Evolutionary conservation across 768 basidiomycete species (phyloP).

Genomic region (Kwoniella botswanensis): DNA sequence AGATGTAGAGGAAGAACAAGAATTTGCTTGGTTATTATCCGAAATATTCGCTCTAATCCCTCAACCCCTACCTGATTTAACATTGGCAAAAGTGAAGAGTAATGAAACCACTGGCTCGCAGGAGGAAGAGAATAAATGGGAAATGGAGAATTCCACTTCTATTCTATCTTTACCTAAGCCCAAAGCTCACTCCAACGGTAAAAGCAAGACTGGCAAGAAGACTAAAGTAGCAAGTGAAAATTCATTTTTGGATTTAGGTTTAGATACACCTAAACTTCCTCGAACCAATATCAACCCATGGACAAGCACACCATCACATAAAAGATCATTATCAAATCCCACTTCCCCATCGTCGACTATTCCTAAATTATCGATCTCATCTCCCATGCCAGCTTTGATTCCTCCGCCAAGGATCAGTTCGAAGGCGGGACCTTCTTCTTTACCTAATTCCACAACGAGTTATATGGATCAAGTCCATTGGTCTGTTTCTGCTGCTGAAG

Average conservation of each 20-base stretch:
- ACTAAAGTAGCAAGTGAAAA: conserved; percentile 9
- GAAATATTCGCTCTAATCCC: conserved; percentile 24
- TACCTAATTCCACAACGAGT: not conserved
- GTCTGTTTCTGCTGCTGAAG: not conserved
- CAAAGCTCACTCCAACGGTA: conserved; percentile 4
- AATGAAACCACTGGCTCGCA: not conserved
- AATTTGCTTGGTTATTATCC: conserved; percentile 52
- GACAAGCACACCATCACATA: not conserved
- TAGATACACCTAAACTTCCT: conserved; percentile 5
- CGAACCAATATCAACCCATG: not conserved
- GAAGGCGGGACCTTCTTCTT: not conserved
- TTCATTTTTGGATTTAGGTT: conserved; percentile 20
- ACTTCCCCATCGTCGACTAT: conserved; percentile 7
- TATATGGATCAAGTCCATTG: too few relatives aligned
- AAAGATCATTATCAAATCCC: conserved; percentile 11
- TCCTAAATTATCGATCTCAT: conserved; percentile 10
- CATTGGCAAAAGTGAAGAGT: not conserved
- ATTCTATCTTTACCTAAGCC: conserved; percentile 34
- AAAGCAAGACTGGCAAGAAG: not conserved
- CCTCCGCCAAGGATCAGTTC: conserved; percentile 26
- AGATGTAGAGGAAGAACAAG: conserved; percentile 52
- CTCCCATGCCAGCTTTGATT: conserved; percentile 16
- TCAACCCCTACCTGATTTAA: conserved; percentile 8
- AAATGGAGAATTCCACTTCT: conserved; percentile 42
- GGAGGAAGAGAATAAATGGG: conserved; percentile 31